phyloP scores from a whole-genome alignment of 2,329 filamentous ascomycete genomes.

The Colletotrichum sublineola region DNA sequence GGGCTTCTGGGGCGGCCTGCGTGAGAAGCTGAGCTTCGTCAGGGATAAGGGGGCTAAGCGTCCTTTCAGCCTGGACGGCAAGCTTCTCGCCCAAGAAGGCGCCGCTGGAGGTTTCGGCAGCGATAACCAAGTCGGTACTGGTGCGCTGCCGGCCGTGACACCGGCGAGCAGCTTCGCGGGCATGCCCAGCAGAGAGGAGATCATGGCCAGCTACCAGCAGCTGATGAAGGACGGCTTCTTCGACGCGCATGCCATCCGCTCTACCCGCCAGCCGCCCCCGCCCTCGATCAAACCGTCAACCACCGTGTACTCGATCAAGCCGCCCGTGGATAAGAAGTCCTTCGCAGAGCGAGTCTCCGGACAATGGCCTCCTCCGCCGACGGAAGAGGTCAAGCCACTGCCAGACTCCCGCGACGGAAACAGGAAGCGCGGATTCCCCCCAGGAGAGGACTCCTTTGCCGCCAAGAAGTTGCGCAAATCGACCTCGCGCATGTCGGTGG shows the following conservation, averaged over 20 bases:
- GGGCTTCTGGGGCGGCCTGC: constrained; percentile 50
- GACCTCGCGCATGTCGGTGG: constrained; percentile 58
- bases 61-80: constrained; percentile 43
- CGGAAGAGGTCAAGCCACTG: constrained; percentile 33
- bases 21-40: constrained; percentile 46
- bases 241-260: constrained; percentile 68
- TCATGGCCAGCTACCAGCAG: constrained; percentile 68
- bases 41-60: constrained; percentile 43
- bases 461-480: constrained; percentile 68
- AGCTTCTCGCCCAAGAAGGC: constrained; percentile 36
- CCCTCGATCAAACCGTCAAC: constrained; percentile 35
- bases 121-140: not conserved
- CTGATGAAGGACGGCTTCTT: constrained; percentile 72
- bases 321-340: constrained; percentile 38
- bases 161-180: constrained; percentile 44
- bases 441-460: constrained; percentile 49
- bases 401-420: constrained; percentile 59
- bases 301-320: constrained; percentile 33
- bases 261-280: constrained; percentile 62
- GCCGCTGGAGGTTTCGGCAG: constrained; percentile 26
- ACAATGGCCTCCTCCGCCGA: constrained; percentile 45
- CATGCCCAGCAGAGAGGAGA: constrained; percentile 61
- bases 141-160: constrained; percentile 15
- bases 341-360: constrained; percentile 39
- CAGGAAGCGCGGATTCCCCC: constrained; percentile 61